Percentiles rank a stretch among this genome's conserved stretches.
Conservation (phyloP, 768 basidiomycete genomes). For the Collybiopsis confluens region DNA sequence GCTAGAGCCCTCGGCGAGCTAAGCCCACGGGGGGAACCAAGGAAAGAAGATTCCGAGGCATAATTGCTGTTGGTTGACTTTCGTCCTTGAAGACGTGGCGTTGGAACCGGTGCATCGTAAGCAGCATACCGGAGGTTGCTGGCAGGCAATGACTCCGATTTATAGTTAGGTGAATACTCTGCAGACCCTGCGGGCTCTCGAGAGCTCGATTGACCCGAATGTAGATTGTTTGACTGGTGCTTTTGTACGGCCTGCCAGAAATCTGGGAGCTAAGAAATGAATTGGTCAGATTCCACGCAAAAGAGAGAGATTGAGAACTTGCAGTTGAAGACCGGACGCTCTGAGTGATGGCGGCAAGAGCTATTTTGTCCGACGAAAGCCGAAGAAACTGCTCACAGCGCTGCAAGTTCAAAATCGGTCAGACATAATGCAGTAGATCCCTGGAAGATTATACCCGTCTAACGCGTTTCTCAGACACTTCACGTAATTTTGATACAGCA, state of each 20-base stretch:
- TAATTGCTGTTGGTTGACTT: conserved; percentile 22
- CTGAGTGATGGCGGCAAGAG: conserved; percentile 43
- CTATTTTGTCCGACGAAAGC: conserved; percentile 38
- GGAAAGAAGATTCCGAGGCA: not conserved
- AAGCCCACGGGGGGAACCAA: not conserved
- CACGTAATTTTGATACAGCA: conserved; percentile 38
- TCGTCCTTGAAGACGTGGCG: conserved; percentile 39
- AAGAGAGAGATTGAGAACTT: conserved; percentile 18
- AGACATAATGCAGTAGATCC: not conserved
- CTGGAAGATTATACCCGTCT: conserved; percentile 39
- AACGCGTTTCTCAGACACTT: conserved; percentile 49
- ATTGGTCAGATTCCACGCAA: not conserved
- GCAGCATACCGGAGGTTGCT: conserved; percentile 64
- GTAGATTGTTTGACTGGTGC: conserved; percentile 16
- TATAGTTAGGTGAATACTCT: not conserved
- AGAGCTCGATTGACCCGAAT: conserved; percentile 10
- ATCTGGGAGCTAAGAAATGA: conserved; percentile 58
- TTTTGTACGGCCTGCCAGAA: conserved; percentile 51
- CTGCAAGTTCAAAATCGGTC: conserved; percentile 30
- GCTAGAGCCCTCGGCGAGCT: conserved; percentile 9
- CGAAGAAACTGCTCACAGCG: conserved; percentile 67
- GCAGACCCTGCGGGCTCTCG: conserved; percentile 10
- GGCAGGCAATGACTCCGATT: conserved; percentile 22
- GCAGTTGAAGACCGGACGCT: conserved; percentile 56
- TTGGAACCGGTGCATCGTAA: conserved; percentile 58